These are phyloP conservation scores for Sporothrix brasiliensis DNA, from an alignment of 2,329 filamentous ascomycete species.

Conservation along the genomic window DNA sequence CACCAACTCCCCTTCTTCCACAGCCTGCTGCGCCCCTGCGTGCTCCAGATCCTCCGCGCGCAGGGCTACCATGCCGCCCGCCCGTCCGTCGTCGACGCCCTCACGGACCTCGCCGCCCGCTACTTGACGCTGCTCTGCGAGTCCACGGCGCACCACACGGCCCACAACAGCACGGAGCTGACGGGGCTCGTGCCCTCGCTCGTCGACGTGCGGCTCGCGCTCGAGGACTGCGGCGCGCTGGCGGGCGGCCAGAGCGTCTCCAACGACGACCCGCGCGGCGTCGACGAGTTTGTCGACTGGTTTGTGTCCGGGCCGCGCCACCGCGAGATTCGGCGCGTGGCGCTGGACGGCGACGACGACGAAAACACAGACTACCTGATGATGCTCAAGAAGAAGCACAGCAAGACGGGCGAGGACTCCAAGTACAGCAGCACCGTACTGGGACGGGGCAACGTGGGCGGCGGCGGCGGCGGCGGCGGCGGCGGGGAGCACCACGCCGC, in stretches of 20 bases:
- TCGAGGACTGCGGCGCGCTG: constrained; percentile 78
- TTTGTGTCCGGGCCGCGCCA: constrained; percentile 68
- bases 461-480: constrained; percentile 36
- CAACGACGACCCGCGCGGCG: constrained; percentile 72
- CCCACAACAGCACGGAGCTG: constrained; percentile 67
- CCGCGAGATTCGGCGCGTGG: constrained; percentile 78
- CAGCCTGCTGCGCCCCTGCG: constrained; percentile 79
- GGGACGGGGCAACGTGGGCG: constrained; percentile 65
- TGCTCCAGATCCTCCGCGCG: constrained; percentile 89
- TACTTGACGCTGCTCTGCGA: constrained; percentile 77
- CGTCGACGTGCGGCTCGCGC: constrained; percentile 80
- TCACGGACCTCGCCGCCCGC: constrained; percentile 83
- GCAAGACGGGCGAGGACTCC: constrained; percentile 82
- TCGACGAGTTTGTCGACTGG: constrained; percentile 80
- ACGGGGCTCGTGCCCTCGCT: constrained; percentile 66
- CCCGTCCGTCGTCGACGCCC: constrained; percentile 78
- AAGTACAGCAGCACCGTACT: constrained; percentile 84
- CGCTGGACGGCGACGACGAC: constrained; percentile 66
- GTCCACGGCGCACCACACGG: constrained; percentile 70
- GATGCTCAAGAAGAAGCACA: constrained; percentile 90
- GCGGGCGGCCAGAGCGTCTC: constrained; percentile 66
- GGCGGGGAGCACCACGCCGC: constrained; percentile 59
- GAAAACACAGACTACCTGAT: constrained; percentile 69
- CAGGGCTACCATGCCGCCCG: constrained; percentile 85
- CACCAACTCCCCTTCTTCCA: constrained; percentile 59